phyloP scores from a whole-genome alignment of 805 yeast genomes.

The Zygoascus ofunaensis region DNA sequence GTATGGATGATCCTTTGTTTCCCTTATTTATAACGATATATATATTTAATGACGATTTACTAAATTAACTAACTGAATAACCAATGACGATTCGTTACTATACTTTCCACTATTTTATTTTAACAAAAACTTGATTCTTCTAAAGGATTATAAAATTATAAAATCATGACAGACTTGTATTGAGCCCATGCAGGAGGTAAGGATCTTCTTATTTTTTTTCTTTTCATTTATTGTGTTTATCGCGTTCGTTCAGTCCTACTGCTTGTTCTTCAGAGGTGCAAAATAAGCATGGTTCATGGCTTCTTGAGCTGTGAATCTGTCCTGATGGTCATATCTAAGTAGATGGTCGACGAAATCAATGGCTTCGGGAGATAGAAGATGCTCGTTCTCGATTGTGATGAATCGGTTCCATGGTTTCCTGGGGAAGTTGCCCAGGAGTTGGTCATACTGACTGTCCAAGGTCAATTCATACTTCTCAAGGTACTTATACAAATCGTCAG shows the following conservation, averaged over 20 bases:
- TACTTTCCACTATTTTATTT: no score
- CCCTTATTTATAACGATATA: no score
- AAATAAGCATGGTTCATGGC: constrained; percentile 60
- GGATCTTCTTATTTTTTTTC: no score
- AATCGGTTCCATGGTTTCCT: constrained; percentile 83
- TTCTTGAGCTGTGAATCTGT: constrained; percentile 79
- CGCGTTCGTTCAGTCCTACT: no score
- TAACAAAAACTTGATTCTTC: no score
- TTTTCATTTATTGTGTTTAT: no score
- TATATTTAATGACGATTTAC: not conserved
- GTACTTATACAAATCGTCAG: constrained; percentile 65
- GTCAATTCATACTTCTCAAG: constrained; percentile 60
- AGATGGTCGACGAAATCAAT: constrained; percentile 74
- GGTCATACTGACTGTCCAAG: constrained; percentile 68
- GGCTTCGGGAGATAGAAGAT: constrained; percentile 59
- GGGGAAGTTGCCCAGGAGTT: constrained; percentile 59
- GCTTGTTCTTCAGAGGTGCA: constrained; percentile 24
- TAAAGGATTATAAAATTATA: no score
- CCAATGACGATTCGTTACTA: no score
- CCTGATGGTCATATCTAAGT: constrained; percentile 79
- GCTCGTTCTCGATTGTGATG: constrained; percentile 58
- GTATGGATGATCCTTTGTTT: no score
- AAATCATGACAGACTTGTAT: no score
- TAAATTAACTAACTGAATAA: no score
- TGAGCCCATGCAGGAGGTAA: no score